Conservation (phyloP, 805 yeast species). For the Clavispora vitiphila region DNA sequence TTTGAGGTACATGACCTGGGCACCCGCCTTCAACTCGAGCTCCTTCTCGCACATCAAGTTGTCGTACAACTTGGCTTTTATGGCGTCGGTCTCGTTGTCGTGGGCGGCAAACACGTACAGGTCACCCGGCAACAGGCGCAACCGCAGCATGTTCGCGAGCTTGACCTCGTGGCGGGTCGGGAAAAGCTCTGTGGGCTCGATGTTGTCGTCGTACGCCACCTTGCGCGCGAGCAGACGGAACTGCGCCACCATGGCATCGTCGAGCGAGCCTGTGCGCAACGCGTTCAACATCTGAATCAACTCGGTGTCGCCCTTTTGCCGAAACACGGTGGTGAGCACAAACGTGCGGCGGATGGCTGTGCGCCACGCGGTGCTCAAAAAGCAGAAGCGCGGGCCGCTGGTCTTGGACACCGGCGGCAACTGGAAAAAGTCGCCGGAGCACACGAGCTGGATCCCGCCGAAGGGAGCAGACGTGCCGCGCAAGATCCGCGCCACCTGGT, state of each 20-base stretch:
- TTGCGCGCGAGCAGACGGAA: conserved; percentile 52
- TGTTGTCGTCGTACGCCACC: conserved; percentile 48
- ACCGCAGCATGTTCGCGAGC: conserved; percentile 50
- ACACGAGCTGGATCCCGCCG: conserved; percentile 75
- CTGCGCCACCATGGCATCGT: conserved; percentile 41
- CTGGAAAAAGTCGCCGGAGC: conserved; percentile 81
- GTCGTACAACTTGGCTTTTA: conserved; percentile 40
- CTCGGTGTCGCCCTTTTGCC: conserved; percentile 69
- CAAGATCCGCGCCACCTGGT: conserved; percentile 51
- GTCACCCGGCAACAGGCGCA: conserved; percentile 43
- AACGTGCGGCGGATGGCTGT: conserved; percentile 52
- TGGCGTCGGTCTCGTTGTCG: conserved; percentile 52
- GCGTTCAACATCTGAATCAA: conserved; percentile 74
- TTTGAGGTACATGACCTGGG: conserved; percentile 81
- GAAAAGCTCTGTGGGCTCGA: conserved; percentile 69
- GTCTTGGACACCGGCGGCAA: conserved; percentile 62
- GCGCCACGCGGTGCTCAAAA: conserved; percentile 62
- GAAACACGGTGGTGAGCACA: conserved; percentile 58
- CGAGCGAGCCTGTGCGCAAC: conserved; percentile 59
- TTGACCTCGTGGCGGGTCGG: conserved; percentile 73
- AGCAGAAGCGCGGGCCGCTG: conserved; percentile 46
- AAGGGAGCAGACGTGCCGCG: conserved; percentile 49
- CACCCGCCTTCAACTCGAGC: conserved; percentile 59
- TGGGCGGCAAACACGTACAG: conserved; percentile 40
- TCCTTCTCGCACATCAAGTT: conserved; percentile 66